These are phyloP conservation scores for Geum urbanum DNA, from an alignment of 306 rosid genomes.

Conservation along the genomic window DNA sequence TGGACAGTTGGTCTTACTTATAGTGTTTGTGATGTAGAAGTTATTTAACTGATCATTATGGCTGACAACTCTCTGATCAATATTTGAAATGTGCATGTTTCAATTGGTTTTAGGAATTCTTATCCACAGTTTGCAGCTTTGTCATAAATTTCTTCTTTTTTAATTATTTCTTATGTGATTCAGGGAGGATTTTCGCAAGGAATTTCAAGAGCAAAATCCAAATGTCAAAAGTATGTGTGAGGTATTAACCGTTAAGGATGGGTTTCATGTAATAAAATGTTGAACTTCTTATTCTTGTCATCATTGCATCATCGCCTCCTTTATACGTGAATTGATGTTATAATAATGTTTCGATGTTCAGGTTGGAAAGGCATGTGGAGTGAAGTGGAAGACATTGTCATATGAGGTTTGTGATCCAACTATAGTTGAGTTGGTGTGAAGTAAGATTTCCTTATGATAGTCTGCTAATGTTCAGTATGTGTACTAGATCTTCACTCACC, in stretches of 20 bases:
- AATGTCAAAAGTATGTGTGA: conserved; percentile 82
- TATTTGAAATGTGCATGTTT: neutral
- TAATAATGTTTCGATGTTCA: conserved; percentile 34
- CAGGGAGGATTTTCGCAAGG: conserved; percentile 95
- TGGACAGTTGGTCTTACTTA: neutral
- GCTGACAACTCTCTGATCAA: neutral
- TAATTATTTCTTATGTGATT: conserved; percentile 31
- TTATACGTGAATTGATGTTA: neutral
- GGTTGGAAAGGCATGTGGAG: conserved; percentile 97
- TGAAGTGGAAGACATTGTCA: conserved; percentile 93
- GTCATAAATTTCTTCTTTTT: conserved; percentile 31
- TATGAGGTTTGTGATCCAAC: conserved; percentile 58
- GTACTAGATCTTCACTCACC: neutral
- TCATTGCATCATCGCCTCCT: neutral
- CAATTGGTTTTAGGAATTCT: neutral
- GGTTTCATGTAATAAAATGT: neutral
- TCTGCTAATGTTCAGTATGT: neutral
- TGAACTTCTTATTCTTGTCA: neutral
- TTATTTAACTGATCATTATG: neutral
- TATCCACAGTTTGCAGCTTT: conserved; percentile 13
- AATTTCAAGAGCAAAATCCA: conserved; percentile 78
- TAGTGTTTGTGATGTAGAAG: too few relatives aligned
- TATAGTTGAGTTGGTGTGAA: conserved; percentile 4
- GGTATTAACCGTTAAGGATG: conserved; percentile 37
- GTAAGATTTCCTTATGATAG: neutral